Conservation (phyloP, 306 rosid species). For the Albizia julibrissin region DNA sequence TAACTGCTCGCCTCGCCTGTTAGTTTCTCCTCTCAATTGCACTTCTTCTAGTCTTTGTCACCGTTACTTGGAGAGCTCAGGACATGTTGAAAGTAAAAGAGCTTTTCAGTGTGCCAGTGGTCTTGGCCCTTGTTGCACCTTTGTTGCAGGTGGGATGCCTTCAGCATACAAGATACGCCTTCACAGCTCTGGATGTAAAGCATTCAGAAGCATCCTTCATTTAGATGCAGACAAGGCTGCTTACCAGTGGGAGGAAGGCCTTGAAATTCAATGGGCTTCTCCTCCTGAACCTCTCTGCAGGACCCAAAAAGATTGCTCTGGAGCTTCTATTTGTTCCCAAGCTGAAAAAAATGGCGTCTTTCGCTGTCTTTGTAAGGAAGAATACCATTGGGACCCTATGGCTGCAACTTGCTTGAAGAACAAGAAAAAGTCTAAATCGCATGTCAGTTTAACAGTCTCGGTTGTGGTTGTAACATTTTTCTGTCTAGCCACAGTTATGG, state of each 20-base stretch:
- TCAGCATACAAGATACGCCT: slow-evolving; percentile 91
- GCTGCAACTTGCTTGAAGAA: slow-evolving; percentile 55
- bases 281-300: slow-evolving; percentile 78
- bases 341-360: slow-evolving; percentile 25
- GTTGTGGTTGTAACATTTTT: slow-evolving; percentile 48
- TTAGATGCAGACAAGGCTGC: slow-evolving; percentile 60
- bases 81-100: slow-evolving; percentile 48
- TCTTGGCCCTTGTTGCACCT: slow-evolving; percentile 84
- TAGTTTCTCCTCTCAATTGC: slow-evolving; percentile 92
- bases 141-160: slow-evolving; percentile 81
- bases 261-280: slow-evolving; percentile 86
- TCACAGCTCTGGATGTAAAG: slow-evolving; percentile 85
- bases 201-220: slow-evolving; percentile 82
- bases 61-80: slow-evolving; percentile 68
- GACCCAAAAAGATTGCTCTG: slow-evolving; percentile 63
- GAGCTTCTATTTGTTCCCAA: slow-evolving; percentile 57
- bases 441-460: slow-evolving; percentile 51
- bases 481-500: slow-evolving; percentile 44
- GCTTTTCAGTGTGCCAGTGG: slow-evolving; percentile 61
- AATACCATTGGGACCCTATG: slow-evolving; percentile 68
- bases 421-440: slow-evolving; percentile 40
- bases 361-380: slow-evolving; percentile 69
- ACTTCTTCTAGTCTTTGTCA: slow-evolving; percentile 85
- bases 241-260: slow-evolving; percentile 80
- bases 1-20: slow-evolving; percentile 84